Evolutionary conservation across 176 grass and related monocot species (phyloP).

Genomic region (Oryza brachyantha): DNA sequence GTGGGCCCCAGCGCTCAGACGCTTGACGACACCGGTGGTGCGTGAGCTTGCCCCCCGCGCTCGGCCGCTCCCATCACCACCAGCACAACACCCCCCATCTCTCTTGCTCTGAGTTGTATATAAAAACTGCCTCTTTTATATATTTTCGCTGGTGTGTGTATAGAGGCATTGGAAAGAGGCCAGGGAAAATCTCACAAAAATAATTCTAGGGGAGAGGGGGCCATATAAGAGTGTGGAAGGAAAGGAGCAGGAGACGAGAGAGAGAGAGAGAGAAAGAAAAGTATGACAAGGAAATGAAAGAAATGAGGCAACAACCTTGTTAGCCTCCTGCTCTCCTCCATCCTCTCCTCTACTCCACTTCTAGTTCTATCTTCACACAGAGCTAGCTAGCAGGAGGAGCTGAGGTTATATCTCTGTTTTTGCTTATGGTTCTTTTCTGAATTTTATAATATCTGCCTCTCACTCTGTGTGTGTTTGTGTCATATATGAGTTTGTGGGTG

Average conservation of each 20-base stretch:
- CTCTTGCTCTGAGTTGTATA: conserved; percentile 37
- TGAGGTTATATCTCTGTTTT: conserved; percentile 29
- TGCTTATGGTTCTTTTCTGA: conserved; percentile 36
- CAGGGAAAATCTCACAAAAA: conserved; percentile 32
- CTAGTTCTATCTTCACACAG: conserved; percentile 24
- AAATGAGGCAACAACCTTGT: conserved; percentile 73
- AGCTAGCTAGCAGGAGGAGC: conserved; percentile 8
- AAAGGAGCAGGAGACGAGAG: conserved; percentile 23
- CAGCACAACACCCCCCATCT: not conserved
- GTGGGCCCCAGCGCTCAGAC: conserved; percentile 50
- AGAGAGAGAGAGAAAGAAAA: conserved; percentile 56
- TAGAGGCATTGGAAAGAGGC: conserved; percentile 33
- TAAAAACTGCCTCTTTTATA: conserved; percentile 40
- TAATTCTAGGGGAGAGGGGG: conserved; percentile 16
- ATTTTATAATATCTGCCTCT: conserved; percentile 36
- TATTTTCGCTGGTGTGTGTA: conserved; percentile 35
- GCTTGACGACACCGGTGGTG: conserved; percentile 45
- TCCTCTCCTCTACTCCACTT: conserved; percentile 40
- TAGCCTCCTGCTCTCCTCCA: conserved; percentile 35
- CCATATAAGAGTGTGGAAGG: conserved; percentile 42
- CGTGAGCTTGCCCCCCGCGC: conserved; percentile 34
- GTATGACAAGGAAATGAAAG: conserved; percentile 86
- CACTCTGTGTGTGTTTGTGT: conserved; percentile 38
- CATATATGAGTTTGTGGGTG: conserved; percentile 47
- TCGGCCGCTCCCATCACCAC: not conserved